A percentile compares a stretch with the other conserved stretches of the same genome.
phyloP scores from a whole-genome alignment of 164 flowering plant species.

The Brasenia schreberi region DNA sequence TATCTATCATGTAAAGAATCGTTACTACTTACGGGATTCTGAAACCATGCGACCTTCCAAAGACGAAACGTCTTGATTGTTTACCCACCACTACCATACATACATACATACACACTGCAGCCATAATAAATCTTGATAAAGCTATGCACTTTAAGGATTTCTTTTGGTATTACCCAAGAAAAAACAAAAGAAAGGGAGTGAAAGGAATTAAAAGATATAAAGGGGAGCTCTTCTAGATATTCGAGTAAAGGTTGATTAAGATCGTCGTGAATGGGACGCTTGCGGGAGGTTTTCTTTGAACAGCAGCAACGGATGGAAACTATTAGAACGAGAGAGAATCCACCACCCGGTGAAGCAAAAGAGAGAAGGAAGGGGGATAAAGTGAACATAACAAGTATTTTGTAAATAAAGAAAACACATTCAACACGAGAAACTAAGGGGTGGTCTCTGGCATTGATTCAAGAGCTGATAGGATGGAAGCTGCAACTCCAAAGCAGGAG shows the following conservation, averaged over 20 bases:
- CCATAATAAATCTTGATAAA: too few relatives aligned
- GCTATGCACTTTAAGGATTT: too few relatives aligned
- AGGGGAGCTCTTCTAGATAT: not conserved
- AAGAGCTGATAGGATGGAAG: not conserved
- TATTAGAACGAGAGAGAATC: not conserved
- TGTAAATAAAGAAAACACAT: not conserved
- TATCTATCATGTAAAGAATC: too few relatives aligned
- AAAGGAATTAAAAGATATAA: slow-evolving; percentile 3
- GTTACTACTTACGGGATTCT: too few relatives aligned
- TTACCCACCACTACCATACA: too few relatives aligned
- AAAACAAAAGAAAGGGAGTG: slow-evolving; percentile 7
- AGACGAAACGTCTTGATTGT: too few relatives aligned
- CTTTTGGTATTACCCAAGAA: not conserved
- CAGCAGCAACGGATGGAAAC: not conserved
- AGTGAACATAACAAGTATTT: not conserved
- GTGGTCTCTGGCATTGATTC: not conserved
- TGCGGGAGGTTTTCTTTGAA: slow-evolving; percentile 17
- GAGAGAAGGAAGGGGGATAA: not conserved
- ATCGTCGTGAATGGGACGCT: slow-evolving; percentile 7
- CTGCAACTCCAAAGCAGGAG: not conserved
- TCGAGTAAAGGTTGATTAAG: not conserved
- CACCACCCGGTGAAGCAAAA: not conserved
- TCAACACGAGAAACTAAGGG: not conserved
- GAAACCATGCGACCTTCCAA: too few relatives aligned
- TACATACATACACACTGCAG: too few relatives aligned